Evolutionary conservation across 495 filamentous ascomycete species (phyloP).

Genomic region (Wilcoxina mikolae): DNA sequence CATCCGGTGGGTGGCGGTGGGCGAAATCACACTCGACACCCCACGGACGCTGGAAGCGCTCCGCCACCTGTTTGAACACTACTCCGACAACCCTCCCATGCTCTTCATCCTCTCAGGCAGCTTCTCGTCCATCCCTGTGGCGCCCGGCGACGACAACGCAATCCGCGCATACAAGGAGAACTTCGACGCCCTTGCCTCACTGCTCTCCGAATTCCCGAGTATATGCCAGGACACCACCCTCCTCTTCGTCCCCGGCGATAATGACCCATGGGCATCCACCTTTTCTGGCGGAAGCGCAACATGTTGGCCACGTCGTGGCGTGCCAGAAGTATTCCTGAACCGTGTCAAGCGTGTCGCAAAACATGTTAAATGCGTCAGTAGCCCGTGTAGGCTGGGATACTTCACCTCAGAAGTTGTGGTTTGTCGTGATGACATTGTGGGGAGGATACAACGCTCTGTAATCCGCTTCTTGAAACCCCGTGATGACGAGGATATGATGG

Average conservation of each 20-base stretch:
- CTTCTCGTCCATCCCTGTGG: constrained; percentile 59
- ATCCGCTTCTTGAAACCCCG: constrained; percentile 41
- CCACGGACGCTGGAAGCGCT: constrained; percentile 62
- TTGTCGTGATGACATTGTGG: constrained; percentile 70
- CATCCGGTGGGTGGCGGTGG: constrained; percentile 54
- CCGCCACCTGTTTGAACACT: constrained; percentile 54
- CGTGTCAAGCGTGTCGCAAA: constrained; percentile 59
- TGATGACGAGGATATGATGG: constrained; percentile 22
- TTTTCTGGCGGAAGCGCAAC: constrained; percentile 72
- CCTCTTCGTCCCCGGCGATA: constrained; percentile 86
- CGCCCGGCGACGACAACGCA: constrained; percentile 52
- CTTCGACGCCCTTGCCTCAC: constrained; percentile 71
- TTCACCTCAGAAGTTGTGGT: constrained; percentile 78
- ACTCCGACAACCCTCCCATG: constrained; percentile 58
- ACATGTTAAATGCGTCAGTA: constrained; percentile 73
- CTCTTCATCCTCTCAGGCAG: constrained; percentile 70
- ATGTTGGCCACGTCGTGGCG: constrained; percentile 51
- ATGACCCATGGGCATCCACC: constrained; percentile 82
- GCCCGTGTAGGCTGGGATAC: constrained; percentile 62
- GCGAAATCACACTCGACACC: constrained; percentile 73
- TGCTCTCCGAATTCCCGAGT: constrained; percentile 71
- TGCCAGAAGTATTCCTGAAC: constrained; percentile 80
- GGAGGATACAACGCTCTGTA: constrained; percentile 57
- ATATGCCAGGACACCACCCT: constrained; percentile 69
- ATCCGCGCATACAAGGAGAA: constrained; percentile 90